Conservation (phyloP, 2,329 filamentous ascomycete species). For the Clathrospora elynae region DNA sequence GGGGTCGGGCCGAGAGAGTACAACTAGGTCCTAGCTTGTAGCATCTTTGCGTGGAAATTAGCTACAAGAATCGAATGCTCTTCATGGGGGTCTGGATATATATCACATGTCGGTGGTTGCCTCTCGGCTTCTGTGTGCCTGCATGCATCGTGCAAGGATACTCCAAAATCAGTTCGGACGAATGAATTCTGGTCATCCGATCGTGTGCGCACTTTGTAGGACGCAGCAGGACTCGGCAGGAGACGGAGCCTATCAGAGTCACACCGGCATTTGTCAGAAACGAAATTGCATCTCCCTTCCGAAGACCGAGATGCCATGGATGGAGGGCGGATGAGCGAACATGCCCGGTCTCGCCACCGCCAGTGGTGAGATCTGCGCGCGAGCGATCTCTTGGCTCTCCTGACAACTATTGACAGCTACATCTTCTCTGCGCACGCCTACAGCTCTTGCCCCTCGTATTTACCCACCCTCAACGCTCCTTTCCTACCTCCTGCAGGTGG, state of each 20-base stretch:
- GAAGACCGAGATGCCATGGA: slow-evolving; percentile 8
- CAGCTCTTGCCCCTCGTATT: slow-evolving; percentile 1
- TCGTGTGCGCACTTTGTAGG: too few species aligned
- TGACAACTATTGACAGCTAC: slow-evolving; percentile 22
- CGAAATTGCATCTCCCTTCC: slow-evolving; percentile 21
- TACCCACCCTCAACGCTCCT: slow-evolving; percentile 24
- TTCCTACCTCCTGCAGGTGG: slow-evolving; percentile 7
- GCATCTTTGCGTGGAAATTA: too few species aligned
- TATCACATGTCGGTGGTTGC: too few species aligned
- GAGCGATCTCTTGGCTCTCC: slow-evolving; percentile 26
- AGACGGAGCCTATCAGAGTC: slow-evolving; percentile 1
- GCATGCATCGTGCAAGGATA: too few species aligned
- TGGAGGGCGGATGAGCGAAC: slow-evolving; percentile 11
- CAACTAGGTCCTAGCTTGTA: too few species aligned
- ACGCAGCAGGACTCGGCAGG: too few species aligned
- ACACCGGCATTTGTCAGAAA: slow-evolving; percentile 3
- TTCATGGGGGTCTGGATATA: too few species aligned
- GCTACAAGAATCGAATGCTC: too few species aligned
- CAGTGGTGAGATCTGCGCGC: slow-evolving; percentile 24
- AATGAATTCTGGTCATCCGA: too few species aligned
- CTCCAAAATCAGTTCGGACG: too few species aligned
- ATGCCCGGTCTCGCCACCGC: slow-evolving; percentile 28
- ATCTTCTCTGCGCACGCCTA: slow-evolving; percentile 10
- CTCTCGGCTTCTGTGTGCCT: too few species aligned
- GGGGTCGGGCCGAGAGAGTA: too few species aligned